Evolutionary conservation across 305 asterid genomes (phyloP).

Genomic region (Petunia hybrid): DNA sequence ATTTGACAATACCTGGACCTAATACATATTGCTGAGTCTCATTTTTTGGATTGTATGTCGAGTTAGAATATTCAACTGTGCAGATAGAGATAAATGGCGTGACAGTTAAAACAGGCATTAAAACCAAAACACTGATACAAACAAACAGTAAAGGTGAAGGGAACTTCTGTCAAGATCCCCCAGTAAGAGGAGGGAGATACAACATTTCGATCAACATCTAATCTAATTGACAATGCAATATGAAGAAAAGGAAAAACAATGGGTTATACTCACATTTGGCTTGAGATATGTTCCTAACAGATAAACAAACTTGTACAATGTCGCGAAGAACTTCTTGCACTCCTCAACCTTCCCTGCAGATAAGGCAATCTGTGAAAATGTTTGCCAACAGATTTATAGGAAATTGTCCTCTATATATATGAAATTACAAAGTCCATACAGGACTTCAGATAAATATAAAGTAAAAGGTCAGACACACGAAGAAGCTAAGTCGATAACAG

Average conservation of each 20-base stretch:
- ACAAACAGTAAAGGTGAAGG: background rate
- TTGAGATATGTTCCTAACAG: conserved; percentile 93
- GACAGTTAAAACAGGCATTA: conserved; percentile 5
- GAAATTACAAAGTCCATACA: background rate
- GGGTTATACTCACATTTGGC: conserved; percentile 80
- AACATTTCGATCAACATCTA: conserved; percentile 12
- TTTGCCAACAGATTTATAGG: background rate
- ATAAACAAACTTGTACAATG: conserved; percentile 87
- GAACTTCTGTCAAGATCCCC: conserved; percentile 1
- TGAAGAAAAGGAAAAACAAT: conserved; percentile 19
- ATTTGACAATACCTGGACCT: conserved; percentile 10
- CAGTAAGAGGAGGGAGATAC: conserved; percentile 20
- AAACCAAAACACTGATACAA: background rate
- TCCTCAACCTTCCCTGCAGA: conserved; percentile 84
- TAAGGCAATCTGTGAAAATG: conserved; percentile 22
- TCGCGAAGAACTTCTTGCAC: conserved; percentile 73
- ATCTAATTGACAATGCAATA: conserved; percentile 26
- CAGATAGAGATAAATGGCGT: background rate
- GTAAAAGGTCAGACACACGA: conserved; percentile 2
- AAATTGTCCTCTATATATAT: conserved; percentile 19
- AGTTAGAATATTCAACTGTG: background rate
- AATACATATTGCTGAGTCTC: background rate
- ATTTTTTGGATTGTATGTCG: background rate
- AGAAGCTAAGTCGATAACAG: background rate
- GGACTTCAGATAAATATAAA: conserved; percentile 17